These are phyloP conservation scores for Colletotrichum truncatum DNA, from an alignment of 2,329 filamentous ascomycete species.

Conservation along the genomic window DNA sequence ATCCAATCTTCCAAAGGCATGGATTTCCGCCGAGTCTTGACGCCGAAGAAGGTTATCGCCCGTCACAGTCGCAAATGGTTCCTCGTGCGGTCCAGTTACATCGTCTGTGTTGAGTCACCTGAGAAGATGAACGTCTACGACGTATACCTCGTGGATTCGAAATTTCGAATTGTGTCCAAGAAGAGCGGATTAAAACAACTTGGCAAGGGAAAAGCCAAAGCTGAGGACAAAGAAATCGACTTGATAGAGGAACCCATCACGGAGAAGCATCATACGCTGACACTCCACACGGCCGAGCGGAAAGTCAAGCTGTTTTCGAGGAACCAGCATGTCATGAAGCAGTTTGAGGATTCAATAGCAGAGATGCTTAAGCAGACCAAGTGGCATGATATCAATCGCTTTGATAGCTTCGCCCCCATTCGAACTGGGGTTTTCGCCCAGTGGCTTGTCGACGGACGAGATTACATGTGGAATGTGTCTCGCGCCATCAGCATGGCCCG, in stretches of 20 bases:
- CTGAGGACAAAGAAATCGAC: slow-evolving; percentile 63
- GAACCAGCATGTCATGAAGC: slow-evolving; percentile 87
- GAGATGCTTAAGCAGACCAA: slow-evolving; percentile 85
- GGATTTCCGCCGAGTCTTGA: slow-evolving; percentile 84
- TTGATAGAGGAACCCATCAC: slow-evolving; percentile 46
- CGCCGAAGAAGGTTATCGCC: slow-evolving; percentile 79
- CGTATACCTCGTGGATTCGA: slow-evolving; percentile 93
- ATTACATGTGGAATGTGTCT: slow-evolving; percentile 99
- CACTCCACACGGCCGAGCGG: slow-evolving; percentile 89
- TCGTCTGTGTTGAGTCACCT: slow-evolving; percentile 97
- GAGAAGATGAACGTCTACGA: slow-evolving; percentile 99
- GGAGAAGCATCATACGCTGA: slow-evolving; percentile 82
- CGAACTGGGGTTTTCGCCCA: slow-evolving; percentile 88
- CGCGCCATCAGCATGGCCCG: slow-evolving; percentile 96
- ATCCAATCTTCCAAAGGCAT: slow-evolving; percentile 92
- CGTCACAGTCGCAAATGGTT: slow-evolving; percentile 97
- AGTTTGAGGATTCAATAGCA: slow-evolving; percentile 92
- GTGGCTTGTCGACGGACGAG: slow-evolving; percentile 95
- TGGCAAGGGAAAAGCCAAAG: slow-evolving; percentile 52
- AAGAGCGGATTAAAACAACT: slow-evolving; percentile 64
- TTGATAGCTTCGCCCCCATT: slow-evolving; percentile 93
- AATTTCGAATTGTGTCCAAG: slow-evolving; percentile 85
- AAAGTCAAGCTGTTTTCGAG: slow-evolving; percentile 91
- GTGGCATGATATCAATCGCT: slow-evolving; percentile 87
- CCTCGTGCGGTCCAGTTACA: slow-evolving; percentile 94